Evolutionary conservation across 2,329 filamentous ascomycete species (phyloP).

Genomic region (Tolypocladium ovalisporum): DNA sequence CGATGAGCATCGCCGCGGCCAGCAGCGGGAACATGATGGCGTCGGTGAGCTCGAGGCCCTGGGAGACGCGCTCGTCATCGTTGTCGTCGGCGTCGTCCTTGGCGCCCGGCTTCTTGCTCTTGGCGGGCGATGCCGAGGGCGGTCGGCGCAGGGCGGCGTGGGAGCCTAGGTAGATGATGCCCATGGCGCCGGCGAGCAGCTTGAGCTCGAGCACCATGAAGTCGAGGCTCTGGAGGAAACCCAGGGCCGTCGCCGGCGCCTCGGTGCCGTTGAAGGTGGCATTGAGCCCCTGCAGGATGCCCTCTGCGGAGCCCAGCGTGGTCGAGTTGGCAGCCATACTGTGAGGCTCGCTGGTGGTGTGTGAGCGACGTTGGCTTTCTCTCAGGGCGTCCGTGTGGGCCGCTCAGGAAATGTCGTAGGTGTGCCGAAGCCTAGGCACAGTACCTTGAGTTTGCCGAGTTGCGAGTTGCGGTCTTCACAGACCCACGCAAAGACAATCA

Average conservation of each 20-base stretch:
- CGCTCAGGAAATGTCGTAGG: neutral
- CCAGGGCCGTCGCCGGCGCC: slow-evolving; percentile 14
- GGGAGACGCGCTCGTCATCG: slow-evolving; percentile 30
- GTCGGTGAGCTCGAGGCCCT: slow-evolving; percentile 54
- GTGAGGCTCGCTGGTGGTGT: neutral
- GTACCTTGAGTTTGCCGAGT: too few species aligned
- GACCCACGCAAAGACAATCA: neutral
- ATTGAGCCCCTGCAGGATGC: slow-evolving; percentile 17
- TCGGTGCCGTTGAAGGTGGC: slow-evolving; percentile 14
- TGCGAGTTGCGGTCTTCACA: too few species aligned
- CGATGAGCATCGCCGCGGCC: slow-evolving; percentile 59
- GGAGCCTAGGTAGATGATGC: slow-evolving; percentile 74
- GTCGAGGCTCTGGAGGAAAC: slow-evolving; percentile 22
- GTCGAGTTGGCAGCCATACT: slow-evolving; percentile 10
- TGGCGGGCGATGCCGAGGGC: slow-evolving; percentile 58
- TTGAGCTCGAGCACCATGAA: slow-evolving; percentile 35
- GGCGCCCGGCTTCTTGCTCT: slow-evolving; percentile 30
- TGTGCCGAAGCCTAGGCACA: neutral
- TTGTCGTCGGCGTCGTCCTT: slow-evolving; percentile 42
- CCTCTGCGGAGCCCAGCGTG: slow-evolving; percentile 3
- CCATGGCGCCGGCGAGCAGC: slow-evolving; percentile 55
- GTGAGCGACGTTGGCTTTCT: neutral
- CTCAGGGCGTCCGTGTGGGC: neutral
- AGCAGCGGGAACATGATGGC: slow-evolving; percentile 76
- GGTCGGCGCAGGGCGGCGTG: slow-evolving; percentile 80